Percentiles rank a stretch among this genome's conserved stretches.
Conservation (phyloP, 2,329 filamentous ascomycete genomes). For the Parastagonospora avenae region DNA sequence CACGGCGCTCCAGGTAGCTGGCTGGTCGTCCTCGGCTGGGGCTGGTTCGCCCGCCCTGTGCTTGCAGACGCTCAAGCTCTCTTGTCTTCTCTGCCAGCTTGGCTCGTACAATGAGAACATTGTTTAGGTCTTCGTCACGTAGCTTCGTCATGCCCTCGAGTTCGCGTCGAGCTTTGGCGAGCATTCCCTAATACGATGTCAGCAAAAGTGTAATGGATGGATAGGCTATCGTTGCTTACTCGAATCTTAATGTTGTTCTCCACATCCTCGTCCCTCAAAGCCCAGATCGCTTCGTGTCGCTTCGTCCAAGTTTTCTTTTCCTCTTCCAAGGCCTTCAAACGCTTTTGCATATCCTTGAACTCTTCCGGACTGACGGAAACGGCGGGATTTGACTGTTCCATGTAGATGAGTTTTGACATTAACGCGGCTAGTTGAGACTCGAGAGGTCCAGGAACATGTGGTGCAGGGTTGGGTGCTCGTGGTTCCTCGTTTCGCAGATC, state of each 20-base stretch:
- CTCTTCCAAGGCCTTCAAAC: conserved; percentile 41
- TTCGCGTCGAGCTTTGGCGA: conserved; percentile 48
- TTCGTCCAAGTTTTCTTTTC: conserved; percentile 45
- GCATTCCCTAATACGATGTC: conserved; percentile 25
- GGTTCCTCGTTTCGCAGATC: conserved; percentile 22
- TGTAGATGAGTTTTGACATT: conserved; percentile 46
- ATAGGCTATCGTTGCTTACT: conserved; percentile 8
- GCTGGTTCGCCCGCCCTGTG: conserved; percentile 26
- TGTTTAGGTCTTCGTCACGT: conserved; percentile 50
- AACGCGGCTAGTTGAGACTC: conserved; percentile 44
- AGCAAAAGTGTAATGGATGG: background rate
- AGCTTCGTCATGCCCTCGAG: conserved; percentile 48
- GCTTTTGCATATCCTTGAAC: conserved; percentile 36
- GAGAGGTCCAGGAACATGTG: conserved; percentile 40
- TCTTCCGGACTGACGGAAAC: conserved; percentile 46
- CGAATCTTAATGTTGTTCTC: conserved; percentile 52
- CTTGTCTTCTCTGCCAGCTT: conserved; percentile 50
- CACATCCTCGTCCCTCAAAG: conserved; percentile 50
- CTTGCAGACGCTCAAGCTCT: conserved; percentile 37
- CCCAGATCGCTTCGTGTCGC: conserved; percentile 49
- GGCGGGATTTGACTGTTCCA: conserved; percentile 41
- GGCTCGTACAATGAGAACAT: conserved; percentile 46
- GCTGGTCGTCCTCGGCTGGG: conserved; percentile 34
- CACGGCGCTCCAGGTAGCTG: conserved; percentile 42
- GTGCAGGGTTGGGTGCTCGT: conserved; percentile 20